These are phyloP conservation scores for Penstemon barbatus DNA, from an alignment of 257 asterid species.

Conservation along the genomic window DNA sequence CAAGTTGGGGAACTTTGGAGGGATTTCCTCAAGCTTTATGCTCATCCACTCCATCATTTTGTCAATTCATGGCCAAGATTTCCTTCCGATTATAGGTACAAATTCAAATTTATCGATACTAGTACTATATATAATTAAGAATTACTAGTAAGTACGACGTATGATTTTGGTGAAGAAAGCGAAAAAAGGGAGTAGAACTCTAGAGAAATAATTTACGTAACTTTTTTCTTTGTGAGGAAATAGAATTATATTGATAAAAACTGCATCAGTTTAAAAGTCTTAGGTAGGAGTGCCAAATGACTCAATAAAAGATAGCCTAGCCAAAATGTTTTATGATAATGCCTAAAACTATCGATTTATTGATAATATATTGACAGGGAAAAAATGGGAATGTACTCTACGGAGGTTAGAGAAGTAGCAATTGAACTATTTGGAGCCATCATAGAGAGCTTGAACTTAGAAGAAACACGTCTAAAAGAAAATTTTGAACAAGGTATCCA, in stretches of 20 bases:
- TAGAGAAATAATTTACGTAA: too few species aligned
- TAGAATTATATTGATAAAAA: too few species aligned
- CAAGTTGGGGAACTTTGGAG: slow-evolving; percentile 26
- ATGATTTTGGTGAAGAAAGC: too few species aligned
- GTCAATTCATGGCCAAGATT: slow-evolving; percentile 34
- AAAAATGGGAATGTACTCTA: slow-evolving; percentile 33
- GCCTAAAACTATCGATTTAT: too few species aligned
- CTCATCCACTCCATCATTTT: slow-evolving; percentile 33
- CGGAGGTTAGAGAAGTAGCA: slow-evolving; percentile 27
- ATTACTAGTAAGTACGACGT: too few species aligned
- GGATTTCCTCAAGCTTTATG: slow-evolving; percentile 40
- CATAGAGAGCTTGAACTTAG: slow-evolving; percentile 33
- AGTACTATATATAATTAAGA: too few species aligned
- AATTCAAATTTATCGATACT: not conserved
- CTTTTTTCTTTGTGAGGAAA: too few species aligned
- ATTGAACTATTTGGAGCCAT: slow-evolving; percentile 41
- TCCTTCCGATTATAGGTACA: slow-evolving; percentile 37
- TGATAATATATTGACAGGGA: slow-evolving; percentile 20
- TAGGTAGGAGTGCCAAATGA: too few species aligned
- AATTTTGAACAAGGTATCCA: slow-evolving; percentile 37
- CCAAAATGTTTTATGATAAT: too few species aligned
- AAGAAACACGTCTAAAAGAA: slow-evolving; percentile 16
- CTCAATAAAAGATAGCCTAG: too few species aligned
- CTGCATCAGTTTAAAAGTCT: too few species aligned
- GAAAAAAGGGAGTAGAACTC: too few species aligned